Conservation (phyloP, 1,284 basidiomycete species). For the Cryptococcus floricola region DNA sequence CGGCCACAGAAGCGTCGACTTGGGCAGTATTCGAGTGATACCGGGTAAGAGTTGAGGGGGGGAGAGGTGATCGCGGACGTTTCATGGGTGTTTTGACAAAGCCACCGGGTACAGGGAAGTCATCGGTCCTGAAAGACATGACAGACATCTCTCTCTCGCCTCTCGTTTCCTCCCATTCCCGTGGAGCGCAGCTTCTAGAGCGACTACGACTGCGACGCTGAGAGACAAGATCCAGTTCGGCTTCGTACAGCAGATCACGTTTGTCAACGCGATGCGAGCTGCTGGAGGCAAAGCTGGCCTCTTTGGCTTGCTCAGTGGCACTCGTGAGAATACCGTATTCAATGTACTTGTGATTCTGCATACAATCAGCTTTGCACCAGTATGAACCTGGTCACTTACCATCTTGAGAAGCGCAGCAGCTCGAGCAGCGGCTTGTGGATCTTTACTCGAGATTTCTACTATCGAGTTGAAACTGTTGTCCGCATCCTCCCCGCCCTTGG, state of each 20-base stretch:
- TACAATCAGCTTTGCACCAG: neutral
- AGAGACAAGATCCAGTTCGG: conserved; percentile 55
- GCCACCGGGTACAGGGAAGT: conserved; percentile 18
- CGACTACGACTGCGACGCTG: conserved; percentile 12
- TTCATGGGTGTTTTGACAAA: conserved; percentile 13
- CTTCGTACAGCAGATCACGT: conserved; percentile 57
- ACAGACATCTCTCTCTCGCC: conserved; percentile 10
- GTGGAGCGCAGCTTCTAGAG: conserved; percentile 6
- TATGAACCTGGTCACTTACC: conserved; percentile 50
- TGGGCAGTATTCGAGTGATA: neutral
- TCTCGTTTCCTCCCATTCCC: conserved; percentile 1
- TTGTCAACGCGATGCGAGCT: conserved; percentile 20
- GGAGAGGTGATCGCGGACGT: neutral
- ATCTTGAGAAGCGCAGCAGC: conserved; percentile 86
- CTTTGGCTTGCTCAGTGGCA: neutral
- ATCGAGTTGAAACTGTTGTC: conserved; percentile 44
- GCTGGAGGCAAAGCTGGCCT: conserved; percentile 1
- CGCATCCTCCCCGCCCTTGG: conserved; percentile 13
- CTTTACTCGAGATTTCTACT: conserved; percentile 72
- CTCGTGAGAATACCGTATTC: conserved; percentile 54
- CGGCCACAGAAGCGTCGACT: neutral
- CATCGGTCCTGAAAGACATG: conserved; percentile 15
- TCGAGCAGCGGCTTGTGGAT: conserved; percentile 75
- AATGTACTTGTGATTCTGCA: conserved; percentile 78
- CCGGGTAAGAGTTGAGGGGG: neutral